Base-by-base conservation (phyloP, 176 grass and related monocot genomes). In the Cenchrus fungigraminus region DNA sequence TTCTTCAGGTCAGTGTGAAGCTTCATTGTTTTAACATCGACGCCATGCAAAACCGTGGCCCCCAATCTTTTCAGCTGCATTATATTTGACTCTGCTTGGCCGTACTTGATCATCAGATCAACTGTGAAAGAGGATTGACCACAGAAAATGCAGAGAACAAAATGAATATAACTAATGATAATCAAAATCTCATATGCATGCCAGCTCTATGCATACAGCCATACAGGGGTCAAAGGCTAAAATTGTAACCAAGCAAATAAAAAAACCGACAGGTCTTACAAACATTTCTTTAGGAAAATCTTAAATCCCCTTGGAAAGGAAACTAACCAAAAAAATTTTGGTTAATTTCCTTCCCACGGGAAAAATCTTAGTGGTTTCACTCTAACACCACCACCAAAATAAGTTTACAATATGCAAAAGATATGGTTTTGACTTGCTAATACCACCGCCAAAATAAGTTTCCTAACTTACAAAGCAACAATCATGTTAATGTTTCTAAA, bases 1-100 rank as follows among this genome's bases (percentile, higher is more conserved):
- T 59, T 81, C 56, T 51, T 92, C 79, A 92, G 74, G 37, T 69
- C 71, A 14, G 71, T 68, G 69, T 91, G 90, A 63, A 64, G 37
- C 63, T 82, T 91, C 88, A 95, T 90, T 40, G 1, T 79, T 71
- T 62, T 72, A 1, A 68, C 86, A 79, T 95, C 52, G 19, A 95
- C 59, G 0, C 65, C 76, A 89, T 92, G 86, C 70, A 92, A 72
- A 50, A 91, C 65, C 0, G 51, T 91, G 44, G 66, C 29, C 0
- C 65, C 86, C 76, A 87, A 20, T 60, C 34, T 72, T 82, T 80
- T 74, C 65, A 92, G 86, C 14, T 69, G 75, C 9, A 6, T 58
- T 53, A 91, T 11, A 74, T 91, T 92, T 73, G 80, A 70, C 65
- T 87, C 65, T 1, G 90, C 90, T 34, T 85, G 42, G 12, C 37